Percentiles rank a stretch among this genome's conserved stretches.
Evolutionary conservation across 2,329 filamentous ascomycete genomes (phyloP).

Genomic region (Aspergillus thermomutatus): DNA sequence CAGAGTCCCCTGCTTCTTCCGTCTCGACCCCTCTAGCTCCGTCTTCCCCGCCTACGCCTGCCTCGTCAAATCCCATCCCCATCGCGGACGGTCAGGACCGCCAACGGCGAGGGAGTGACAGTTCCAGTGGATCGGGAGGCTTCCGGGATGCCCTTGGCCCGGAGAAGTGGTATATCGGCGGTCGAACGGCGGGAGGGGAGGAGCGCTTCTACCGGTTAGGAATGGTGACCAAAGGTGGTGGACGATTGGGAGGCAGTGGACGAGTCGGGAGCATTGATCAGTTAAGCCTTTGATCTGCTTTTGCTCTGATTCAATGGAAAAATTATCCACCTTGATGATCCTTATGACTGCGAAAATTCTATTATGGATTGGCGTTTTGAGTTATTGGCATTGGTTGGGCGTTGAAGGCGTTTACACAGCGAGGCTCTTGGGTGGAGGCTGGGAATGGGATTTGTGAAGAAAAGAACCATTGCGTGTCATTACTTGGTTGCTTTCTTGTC

Average conservation of each 20-base stretch:
- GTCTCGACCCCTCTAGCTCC: conserved; percentile 35
- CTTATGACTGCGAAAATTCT: neutral
- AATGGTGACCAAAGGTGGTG: conserved; percentile 45
- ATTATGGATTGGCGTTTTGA: neutral
- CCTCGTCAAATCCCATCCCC: conserved; percentile 36
- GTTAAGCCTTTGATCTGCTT: conserved; percentile 42
- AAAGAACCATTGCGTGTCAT: neutral
- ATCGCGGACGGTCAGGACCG: conserved; percentile 36
- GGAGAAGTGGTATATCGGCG: conserved; percentile 53
- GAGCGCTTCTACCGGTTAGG: conserved; percentile 49
- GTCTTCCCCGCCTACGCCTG: conserved; percentile 22
- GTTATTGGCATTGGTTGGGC: conserved; percentile 2
- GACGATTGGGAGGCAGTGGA: conserved; percentile 38
- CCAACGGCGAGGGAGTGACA: conserved; percentile 46
- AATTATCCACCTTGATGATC: neutral
- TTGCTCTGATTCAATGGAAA: neutral
- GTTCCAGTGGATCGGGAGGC: conserved; percentile 45
- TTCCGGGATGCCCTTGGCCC: conserved; percentile 46
- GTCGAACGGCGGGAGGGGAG: conserved; percentile 45
- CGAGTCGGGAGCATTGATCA: conserved; percentile 48
- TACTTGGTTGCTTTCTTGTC: too few relatives aligned
- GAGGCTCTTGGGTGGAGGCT: neutral
- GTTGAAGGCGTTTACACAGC: conserved; percentile 1
- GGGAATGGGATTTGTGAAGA: neutral
- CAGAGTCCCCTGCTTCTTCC: conserved; percentile 36